Evolutionary conservation across 805 yeast genomes (phyloP).

Genomic region (Kazachstania africana): DNA sequence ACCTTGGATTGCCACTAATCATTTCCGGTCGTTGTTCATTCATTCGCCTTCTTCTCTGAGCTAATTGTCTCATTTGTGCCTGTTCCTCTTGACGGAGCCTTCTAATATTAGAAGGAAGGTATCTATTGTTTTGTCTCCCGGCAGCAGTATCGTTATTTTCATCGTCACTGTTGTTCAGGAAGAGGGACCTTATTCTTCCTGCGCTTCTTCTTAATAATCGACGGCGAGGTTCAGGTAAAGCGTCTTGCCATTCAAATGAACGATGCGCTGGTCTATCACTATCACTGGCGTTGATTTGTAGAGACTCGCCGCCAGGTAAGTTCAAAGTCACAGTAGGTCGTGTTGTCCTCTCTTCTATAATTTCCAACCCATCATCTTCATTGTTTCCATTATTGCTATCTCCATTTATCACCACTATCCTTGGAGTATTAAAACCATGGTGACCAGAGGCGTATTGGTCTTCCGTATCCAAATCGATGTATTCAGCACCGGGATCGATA

Average conservation of each 20-base stretch:
- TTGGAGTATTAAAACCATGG: neutral
- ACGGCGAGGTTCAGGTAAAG: conserved; percentile 8
- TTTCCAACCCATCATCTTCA: conserved; percentile 22
- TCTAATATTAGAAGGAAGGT: conserved; percentile 4
- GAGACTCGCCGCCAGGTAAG: conserved; percentile 20
- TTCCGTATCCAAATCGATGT: conserved; percentile 19
- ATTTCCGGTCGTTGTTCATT: neutral
- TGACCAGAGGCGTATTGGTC: conserved; percentile 1
- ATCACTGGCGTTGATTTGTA: conserved; percentile 12
- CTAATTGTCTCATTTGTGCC: neutral
- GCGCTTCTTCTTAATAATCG: conserved; percentile 12
- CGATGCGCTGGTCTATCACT: conserved; percentile 18
- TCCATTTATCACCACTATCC: conserved; percentile 4
- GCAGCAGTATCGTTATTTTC: neutral
- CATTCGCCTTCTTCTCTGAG: conserved; percentile 1
- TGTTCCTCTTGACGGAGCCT: conserved; percentile 6
- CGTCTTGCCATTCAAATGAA: conserved; percentile 18
- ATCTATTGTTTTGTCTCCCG: too few species aligned
- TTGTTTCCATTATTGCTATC: conserved; percentile 4
- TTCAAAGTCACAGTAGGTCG: conserved; percentile 14
- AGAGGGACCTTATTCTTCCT: conserved; percentile 7
- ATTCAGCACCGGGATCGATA: conserved; percentile 18
- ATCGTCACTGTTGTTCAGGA: conserved; percentile 2
- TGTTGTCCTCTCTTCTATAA: conserved; percentile 21
- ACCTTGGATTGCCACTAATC: conserved; percentile 3